These are phyloP conservation scores for Casuarina equisetifolia DNA, from an alignment of 306 rosid species.

Conservation along the genomic window DNA sequence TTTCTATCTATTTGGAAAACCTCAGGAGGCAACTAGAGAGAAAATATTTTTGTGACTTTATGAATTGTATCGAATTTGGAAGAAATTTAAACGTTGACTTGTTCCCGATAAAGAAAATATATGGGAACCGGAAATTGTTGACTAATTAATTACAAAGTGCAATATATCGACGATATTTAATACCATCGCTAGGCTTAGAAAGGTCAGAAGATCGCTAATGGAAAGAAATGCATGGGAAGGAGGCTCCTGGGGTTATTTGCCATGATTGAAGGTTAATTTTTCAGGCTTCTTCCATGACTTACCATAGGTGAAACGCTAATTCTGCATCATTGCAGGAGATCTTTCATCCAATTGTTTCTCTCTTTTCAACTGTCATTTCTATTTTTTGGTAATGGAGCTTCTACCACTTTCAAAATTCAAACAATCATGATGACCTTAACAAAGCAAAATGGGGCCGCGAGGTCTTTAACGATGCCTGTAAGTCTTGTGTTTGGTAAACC, in stretches of 20 bases:
- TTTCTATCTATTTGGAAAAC: too few species aligned
- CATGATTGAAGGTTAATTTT: conserved; percentile 31
- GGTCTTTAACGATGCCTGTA: background rate
- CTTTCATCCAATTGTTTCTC: conserved; percentile 21
- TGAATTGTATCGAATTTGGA: too few species aligned
- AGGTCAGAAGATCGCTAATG: too few species aligned
- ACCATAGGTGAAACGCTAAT: conserved; percentile 11
- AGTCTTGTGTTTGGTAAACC: background rate
- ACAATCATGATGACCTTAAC: background rate
- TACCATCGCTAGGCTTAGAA: too few species aligned
- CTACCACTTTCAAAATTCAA: conserved; percentile 29
- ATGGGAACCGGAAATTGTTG: too few species aligned
- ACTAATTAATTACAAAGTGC: too few species aligned
- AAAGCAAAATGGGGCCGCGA: background rate
- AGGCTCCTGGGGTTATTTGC: conserved; percentile 29
- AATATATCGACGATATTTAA: too few species aligned
- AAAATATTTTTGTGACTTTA: too few species aligned
- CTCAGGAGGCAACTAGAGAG: too few species aligned
- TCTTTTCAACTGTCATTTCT: conserved; percentile 31
- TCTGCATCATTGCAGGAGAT: conserved; percentile 31
- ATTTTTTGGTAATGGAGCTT: conserved; percentile 22
- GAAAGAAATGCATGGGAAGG: background rate
- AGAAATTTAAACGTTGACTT: too few species aligned
- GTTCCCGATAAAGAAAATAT: too few species aligned
- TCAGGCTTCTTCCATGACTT: conserved; percentile 36